Base-by-base conservation (phyloP, 495 filamentous ascomycete species). In the Penicillium paradoxum region DNA sequence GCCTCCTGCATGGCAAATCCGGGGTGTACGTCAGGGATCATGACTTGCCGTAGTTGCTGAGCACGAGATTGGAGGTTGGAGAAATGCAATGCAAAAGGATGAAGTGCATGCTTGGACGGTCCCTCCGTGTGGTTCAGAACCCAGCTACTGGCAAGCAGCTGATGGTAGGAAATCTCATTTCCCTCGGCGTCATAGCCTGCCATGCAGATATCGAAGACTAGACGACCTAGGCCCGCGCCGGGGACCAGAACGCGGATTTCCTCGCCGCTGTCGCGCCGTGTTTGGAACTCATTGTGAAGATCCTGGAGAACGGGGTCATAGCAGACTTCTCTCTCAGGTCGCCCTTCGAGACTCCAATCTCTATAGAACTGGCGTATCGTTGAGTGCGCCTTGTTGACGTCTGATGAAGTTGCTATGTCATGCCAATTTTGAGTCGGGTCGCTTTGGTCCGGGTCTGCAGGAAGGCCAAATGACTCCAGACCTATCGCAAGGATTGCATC, bases 81-180 rank as follows among this genome's bases (percentile, higher is more conserved):
- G 64, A 95, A 92, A 22, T 79, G 80, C 41, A 89, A 76, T 14
- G 88, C 82, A 76, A 90, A 96, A 0, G 91, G 91, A 57, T 85
- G 88, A 41, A 97, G 73, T 11, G 60, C 61, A 54, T 76, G 80
- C 47, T 81, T 57, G 24, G 67, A 54, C 0, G 71, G 63, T 0
- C 67, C 63, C 0, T 44, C 15, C 0, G 81, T 87, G 63, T 89
- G 83, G 60, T 97, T 97, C 9, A 98, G 78, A 10, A 97, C 77
- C 75, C 90, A 96, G 24, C 84, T 87, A 51, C 86, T 90, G 11
- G 90, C 91, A 50, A 97, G 71, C 10, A 97, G 78, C 60, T 92
- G 88, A 66, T 97, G 93, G 58, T 92, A 96, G 14, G 89, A 95
- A 55, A 97, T 91, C 73, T 98, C 93, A 56, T 97, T 98, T 11